Conservation (phyloP, 805 yeast genomes). For the Wickerhamiella spandovensis region DNA sequence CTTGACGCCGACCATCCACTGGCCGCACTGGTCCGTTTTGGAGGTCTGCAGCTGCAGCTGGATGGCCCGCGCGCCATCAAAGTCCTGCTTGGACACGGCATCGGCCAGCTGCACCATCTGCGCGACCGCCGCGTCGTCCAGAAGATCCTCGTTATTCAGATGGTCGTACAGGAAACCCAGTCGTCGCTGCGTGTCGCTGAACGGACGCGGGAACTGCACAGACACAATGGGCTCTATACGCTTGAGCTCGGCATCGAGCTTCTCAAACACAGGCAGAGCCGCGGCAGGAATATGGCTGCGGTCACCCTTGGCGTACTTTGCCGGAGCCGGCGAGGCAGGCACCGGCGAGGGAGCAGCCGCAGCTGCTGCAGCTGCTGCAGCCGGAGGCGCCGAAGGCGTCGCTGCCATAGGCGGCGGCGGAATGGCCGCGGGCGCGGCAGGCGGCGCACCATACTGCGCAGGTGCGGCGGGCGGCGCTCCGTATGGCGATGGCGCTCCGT, state of each 20-base stretch:
- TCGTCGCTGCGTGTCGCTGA: constrained; percentile 72
- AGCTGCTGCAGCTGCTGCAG: constrained; percentile 14
- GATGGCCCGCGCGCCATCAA: constrained; percentile 38
- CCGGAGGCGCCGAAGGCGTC: constrained; percentile 37
- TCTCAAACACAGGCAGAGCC: constrained; percentile 44
- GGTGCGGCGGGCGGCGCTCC: neutral
- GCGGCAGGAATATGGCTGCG: constrained; percentile 51
- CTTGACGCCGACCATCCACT: constrained; percentile 88
- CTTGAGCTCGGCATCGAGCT: constrained; percentile 40
- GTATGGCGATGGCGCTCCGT: neutral
- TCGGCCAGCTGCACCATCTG: constrained; percentile 39
- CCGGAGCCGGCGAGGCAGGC: constrained; percentile 12
- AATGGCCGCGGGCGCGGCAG: constrained; percentile 15
- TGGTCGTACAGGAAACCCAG: constrained; percentile 62
- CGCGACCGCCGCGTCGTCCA: constrained; percentile 42
- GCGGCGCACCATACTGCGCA: constrained; percentile 20
- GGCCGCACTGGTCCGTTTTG: constrained; percentile 62
- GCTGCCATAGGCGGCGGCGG: constrained; percentile 20
- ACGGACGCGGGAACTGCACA: constrained; percentile 56
- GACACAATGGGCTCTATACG: constrained; percentile 64
- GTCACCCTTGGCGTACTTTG: constrained; percentile 46
- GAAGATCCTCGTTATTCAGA: constrained; percentile 56
- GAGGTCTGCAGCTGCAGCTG: constrained; percentile 46
- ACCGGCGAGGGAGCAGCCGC: constrained; percentile 1
- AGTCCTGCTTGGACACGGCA: constrained; percentile 42